Evolutionary conservation across 768 basidiomycete genomes (phyloP).

Genomic region (Boletus sp.): DNA sequence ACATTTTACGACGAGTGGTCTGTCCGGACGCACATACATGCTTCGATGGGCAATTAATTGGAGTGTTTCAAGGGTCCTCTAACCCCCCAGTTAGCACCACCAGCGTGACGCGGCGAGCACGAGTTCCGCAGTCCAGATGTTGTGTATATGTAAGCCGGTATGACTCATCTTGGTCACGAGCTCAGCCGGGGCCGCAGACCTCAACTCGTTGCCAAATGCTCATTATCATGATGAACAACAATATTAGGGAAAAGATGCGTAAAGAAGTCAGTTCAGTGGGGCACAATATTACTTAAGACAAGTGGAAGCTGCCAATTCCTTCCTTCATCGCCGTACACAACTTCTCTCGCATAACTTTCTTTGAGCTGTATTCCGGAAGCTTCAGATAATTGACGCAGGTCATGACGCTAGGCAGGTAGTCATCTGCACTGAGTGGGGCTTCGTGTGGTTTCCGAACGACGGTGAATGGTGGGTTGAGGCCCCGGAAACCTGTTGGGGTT

Average conservation of each 20-base stretch:
- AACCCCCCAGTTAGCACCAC: not conserved
- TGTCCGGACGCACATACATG: slow-evolving; percentile 57
- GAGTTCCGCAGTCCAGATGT: slow-evolving; percentile 28
- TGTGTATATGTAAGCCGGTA: slow-evolving; percentile 2
- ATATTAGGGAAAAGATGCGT: slow-evolving; percentile 18
- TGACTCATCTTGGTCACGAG: slow-evolving; percentile 2
- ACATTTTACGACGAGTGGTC: slow-evolving; percentile 80
- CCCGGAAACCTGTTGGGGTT: slow-evolving; percentile 73
- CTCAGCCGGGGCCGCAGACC: not conserved
- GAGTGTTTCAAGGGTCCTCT: slow-evolving; percentile 2
- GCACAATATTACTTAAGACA: slow-evolving; percentile 57
- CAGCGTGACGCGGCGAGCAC: slow-evolving; percentile 1
- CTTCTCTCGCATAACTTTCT: slow-evolving; percentile 80
- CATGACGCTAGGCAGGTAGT: slow-evolving; percentile 97
- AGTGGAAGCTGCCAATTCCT: slow-evolving; percentile 95
- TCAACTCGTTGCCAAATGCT: not conserved
- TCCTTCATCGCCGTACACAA: slow-evolving; percentile 83
- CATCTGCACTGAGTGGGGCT: slow-evolving; percentile 83
- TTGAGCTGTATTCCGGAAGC: slow-evolving; percentile 91
- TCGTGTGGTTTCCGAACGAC: slow-evolving; percentile 98
- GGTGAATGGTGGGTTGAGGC: slow-evolving; percentile 88
- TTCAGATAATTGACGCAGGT: slow-evolving; percentile 98
- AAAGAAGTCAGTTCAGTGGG: slow-evolving; percentile 21
- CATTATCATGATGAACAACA: slow-evolving; percentile 9
- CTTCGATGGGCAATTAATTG: slow-evolving; percentile 6